Percentiles rank a stretch among this genome's conserved stretches.
Evolutionary conservation across 108 stramenopile genomes (phyloP).

Genomic region (Pseudonitzschia delicatissima): DNA sequence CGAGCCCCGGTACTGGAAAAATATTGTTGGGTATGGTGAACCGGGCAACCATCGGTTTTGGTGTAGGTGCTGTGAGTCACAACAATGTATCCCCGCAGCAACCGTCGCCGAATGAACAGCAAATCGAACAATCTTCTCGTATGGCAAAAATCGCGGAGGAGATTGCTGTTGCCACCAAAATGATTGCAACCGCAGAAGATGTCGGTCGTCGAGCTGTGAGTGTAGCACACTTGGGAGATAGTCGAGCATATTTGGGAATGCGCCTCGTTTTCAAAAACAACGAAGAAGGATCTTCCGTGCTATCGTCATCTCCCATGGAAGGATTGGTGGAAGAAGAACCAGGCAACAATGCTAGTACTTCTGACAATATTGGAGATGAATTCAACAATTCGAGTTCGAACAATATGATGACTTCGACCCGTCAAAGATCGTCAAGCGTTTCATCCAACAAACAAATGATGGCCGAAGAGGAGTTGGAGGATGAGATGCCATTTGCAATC

Average conservation of each 20-base stretch:
- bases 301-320: constrained; percentile 71
- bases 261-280: constrained; percentile 45
- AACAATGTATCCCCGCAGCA: constrained; percentile 8
- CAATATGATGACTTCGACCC: constrained; percentile 37
- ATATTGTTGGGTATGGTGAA: constrained; percentile 69
- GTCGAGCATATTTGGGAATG: constrained; percentile 81
- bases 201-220: constrained; percentile 82
- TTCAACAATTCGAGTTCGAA: constrained; percentile 39
- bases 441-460: constrained; percentile 22
- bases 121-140: constrained; percentile 12
- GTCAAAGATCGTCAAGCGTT: constrained; percentile 32
- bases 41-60: constrained; percentile 26
- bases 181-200: constrained; percentile 84
- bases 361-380: background rate
- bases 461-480: constrained; percentile 48
- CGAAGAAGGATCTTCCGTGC: constrained; percentile 42
- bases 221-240: constrained; percentile 86
- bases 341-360: background rate
- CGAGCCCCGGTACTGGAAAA: constrained; percentile 87
- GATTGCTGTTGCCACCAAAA: constrained; percentile 59
- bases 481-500: constrained; percentile 88
- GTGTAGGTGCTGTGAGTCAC: constrained; percentile 10
- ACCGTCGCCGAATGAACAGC: constrained; percentile 10
- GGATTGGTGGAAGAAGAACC: constrained; percentile 62
- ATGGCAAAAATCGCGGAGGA: constrained; percentile 39